phyloP scores from a whole-genome alignment of 2,329 filamentous ascomycete genomes.

The Aschersonia sp. region DNA sequence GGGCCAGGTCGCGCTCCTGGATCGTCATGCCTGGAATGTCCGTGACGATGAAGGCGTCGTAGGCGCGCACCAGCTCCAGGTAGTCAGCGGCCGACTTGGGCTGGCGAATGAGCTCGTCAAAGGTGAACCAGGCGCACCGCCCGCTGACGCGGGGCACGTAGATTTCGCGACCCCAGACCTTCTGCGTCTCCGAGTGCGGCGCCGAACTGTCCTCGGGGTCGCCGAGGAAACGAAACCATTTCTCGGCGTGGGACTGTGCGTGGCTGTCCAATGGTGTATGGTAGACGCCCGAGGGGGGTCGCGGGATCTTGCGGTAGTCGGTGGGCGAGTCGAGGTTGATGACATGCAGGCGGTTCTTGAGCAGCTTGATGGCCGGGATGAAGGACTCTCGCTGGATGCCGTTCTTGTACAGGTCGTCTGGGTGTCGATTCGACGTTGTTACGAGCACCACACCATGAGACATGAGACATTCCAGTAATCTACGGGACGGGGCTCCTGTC shows the following conservation, averaged over 20 bases:
- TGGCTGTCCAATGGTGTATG: constrained; percentile 72
- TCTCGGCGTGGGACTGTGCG: constrained; percentile 68
- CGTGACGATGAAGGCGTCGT: constrained; percentile 85
- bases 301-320: constrained; percentile 93
- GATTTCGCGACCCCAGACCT: constrained; percentile 87
- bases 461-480: constrained; percentile 81
- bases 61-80: constrained; percentile 76
- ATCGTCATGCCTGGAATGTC: constrained; percentile 87
- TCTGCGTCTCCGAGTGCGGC: constrained; percentile 64
- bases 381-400: constrained; percentile 94
- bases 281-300: constrained; percentile 86
- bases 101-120: constrained; percentile 76
- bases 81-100: constrained; percentile 93
- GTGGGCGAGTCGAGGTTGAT: constrained; percentile 92
- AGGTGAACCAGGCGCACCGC: constrained; percentile 78
- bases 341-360: constrained; percentile 71
- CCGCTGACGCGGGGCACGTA: constrained; percentile 78
- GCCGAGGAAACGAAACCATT: constrained; percentile 92
- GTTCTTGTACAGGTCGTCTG: constrained; percentile 93
- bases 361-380: constrained; percentile 83
- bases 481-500: constrained; percentile 8
- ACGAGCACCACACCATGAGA: constrained; percentile 92
- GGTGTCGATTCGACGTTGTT: constrained; percentile 93
- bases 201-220: constrained; percentile 55
- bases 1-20: constrained; percentile 69